These are phyloP conservation scores for Aureobasidium sp. DNA, from an alignment of 2,329 filamentous ascomycete species.

Conservation along the genomic window DNA sequence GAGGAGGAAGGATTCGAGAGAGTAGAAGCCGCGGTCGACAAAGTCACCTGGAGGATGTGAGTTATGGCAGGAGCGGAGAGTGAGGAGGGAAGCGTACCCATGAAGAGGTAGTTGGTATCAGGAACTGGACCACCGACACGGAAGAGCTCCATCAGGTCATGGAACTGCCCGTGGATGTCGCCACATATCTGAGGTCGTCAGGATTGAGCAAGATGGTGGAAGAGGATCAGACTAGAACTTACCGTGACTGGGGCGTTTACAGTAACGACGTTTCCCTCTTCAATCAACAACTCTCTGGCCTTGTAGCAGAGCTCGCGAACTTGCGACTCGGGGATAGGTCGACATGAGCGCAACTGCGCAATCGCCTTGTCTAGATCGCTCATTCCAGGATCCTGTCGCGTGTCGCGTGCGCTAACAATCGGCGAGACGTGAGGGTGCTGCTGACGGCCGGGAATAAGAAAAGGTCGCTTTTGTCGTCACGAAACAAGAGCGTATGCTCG, in stretches of 20 bases:
- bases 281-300: conserved; percentile 87
- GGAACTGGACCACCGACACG: conserved; percentile 87
- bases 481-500: background rate
- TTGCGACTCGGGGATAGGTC: conserved; percentile 89
- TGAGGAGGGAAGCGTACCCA: conserved; percentile 53
- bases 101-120: conserved; percentile 94
- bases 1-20: conserved; percentile 90
- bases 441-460: too few species aligned
- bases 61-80: background rate
- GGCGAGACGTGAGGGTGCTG: background rate
- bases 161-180: conserved; percentile 94
- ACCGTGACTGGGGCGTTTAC: conserved; percentile 92
- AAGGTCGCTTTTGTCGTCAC: background rate
- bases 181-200: conserved; percentile 65
- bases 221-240: conserved; percentile 23
- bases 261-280: conserved; percentile 94
- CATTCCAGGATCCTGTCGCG: conserved; percentile 41
- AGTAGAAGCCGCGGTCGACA: conserved; percentile 96
- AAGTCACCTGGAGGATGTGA: conserved; percentile 63
- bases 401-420: background rate
- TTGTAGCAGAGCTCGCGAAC: conserved; percentile 97
- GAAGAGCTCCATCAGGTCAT: conserved; percentile 95
- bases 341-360: conserved; percentile 87
- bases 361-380: conserved; percentile 97
- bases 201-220: background rate